These are phyloP conservation scores for Fusarium citri DNA, from an alignment of 2,329 filamentous ascomycete genomes.

Conservation along the genomic window DNA sequence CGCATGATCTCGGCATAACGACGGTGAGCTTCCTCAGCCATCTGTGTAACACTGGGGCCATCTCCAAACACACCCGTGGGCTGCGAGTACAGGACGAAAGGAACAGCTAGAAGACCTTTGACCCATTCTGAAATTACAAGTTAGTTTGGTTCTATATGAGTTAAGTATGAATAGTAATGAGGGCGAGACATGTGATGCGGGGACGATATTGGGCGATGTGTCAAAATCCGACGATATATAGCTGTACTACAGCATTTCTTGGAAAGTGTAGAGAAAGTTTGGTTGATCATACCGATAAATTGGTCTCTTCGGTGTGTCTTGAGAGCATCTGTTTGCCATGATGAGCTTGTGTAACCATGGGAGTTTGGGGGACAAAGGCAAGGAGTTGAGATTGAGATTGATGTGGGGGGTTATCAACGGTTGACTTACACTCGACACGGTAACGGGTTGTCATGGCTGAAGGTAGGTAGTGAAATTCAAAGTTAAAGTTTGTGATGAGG, in stretches of 20 bases:
- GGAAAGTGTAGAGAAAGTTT: background rate
- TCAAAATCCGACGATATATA: background rate
- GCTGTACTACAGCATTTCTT: background rate
- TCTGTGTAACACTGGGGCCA: slow-evolving; percentile 72
- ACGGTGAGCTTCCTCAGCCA: slow-evolving; percentile 83
- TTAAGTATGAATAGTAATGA: background rate
- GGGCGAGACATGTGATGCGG: slow-evolving; percentile 11
- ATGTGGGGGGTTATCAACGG: background rate
- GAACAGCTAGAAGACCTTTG: slow-evolving; percentile 92
- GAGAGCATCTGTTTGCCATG: slow-evolving; percentile 63
- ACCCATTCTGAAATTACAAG: slow-evolving; percentile 83
- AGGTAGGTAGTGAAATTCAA: background rate
- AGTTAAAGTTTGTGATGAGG: background rate
- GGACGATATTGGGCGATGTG: background rate
- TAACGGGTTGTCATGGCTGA: slow-evolving; percentile 70
- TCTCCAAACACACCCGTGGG: slow-evolving; percentile 87
- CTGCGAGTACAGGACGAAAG: slow-evolving; percentile 96
- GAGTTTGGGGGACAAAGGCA: background rate
- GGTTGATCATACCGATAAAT: slow-evolving; percentile 72
- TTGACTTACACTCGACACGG: slow-evolving; percentile 74
- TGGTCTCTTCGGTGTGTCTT: slow-evolving; percentile 93
- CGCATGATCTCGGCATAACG: slow-evolving; percentile 95
- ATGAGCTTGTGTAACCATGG: slow-evolving; percentile 38
- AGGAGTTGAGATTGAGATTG: slow-evolving; percentile 1
- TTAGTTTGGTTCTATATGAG: slow-evolving; percentile 12